Evolutionary conservation across 2,329 filamentous ascomycete genomes (phyloP).

Genomic region (Coleophoma cylindrospora): DNA sequence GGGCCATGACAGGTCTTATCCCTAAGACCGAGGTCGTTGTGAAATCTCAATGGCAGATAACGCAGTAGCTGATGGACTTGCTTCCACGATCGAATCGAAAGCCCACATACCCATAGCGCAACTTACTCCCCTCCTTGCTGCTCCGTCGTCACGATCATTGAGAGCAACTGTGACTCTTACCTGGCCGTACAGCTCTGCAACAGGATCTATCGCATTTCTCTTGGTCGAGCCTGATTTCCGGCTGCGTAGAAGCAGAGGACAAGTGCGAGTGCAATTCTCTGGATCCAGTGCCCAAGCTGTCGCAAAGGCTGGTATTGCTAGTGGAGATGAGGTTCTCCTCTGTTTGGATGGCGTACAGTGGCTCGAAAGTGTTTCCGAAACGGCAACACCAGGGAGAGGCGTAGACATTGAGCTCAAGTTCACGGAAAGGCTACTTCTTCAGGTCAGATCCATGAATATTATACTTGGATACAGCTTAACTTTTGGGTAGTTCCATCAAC

Average conservation of each 20-base stretch:
- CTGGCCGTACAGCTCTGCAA: conserved; percentile 86
- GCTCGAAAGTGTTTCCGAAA: conserved; percentile 30
- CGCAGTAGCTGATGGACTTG: conserved; percentile 1
- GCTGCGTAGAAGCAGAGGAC: conserved; percentile 69
- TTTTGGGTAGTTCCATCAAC: conserved; percentile 34
- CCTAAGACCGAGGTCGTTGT: neutral
- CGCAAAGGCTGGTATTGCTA: conserved; percentile 62
- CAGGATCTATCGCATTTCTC: conserved; percentile 68
- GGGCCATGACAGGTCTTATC: neutral
- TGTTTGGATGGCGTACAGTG: conserved; percentile 66
- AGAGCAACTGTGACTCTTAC: conserved; percentile 75
- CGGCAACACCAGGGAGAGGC: conserved; percentile 43
- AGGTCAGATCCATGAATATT: conserved; percentile 27
- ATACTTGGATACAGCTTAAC: conserved; percentile 20
- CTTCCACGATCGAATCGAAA: conserved; percentile 13
- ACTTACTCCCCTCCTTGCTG: conserved; percentile 42
- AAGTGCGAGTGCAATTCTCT: conserved; percentile 73
- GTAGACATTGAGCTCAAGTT: conserved; percentile 57
- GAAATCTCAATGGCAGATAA: conserved; percentile 13
- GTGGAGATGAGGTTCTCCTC: conserved; percentile 71
- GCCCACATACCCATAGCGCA: conserved; percentile 49
- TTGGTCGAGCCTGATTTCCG: conserved; percentile 83
- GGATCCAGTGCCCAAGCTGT: conserved; percentile 67
- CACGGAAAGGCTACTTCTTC: conserved; percentile 40
- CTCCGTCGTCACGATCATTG: conserved; percentile 41